Conservation (phyloP, 208 protist species). For the Leishmania arabica region DNA sequence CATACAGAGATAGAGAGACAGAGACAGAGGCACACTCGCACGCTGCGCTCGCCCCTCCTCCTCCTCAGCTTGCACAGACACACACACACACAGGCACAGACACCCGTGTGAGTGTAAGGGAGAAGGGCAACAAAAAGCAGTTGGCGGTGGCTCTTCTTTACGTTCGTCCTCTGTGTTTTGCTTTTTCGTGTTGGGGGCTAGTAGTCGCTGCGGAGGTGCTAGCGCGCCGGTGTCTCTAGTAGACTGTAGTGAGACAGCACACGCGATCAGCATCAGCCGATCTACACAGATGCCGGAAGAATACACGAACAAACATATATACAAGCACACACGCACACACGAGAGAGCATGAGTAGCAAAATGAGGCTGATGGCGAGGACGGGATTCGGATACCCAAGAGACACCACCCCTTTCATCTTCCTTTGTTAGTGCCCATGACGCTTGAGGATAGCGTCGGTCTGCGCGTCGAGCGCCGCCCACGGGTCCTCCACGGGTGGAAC, state of each 20-base stretch:
- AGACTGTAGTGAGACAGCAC: not conserved
- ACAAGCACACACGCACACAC: not conserved
- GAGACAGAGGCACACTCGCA: not conserved
- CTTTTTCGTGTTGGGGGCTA: too few species aligned
- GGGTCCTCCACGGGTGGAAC: conserved; percentile 34
- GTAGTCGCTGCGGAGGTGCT: not conserved
- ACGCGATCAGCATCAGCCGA: not conserved
- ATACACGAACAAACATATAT: not conserved
- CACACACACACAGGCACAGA: not conserved
- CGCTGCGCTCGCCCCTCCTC: not conserved
- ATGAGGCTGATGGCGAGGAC: not conserved
- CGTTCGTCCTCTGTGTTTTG: too few species aligned
- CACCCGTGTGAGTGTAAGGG: not conserved
- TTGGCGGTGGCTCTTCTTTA: not conserved
- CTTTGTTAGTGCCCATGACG: conserved; percentile 18
- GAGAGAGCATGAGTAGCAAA: not conserved
- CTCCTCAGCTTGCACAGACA: not conserved
- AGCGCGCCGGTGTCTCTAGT: not conserved
- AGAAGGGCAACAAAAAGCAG: too few species aligned
- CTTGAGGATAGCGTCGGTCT: conserved; percentile 58
- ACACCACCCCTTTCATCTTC: not conserved
- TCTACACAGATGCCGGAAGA: not conserved
- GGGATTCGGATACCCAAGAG: not conserved
- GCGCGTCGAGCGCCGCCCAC: conserved; percentile 64
- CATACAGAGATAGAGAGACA: not conserved